Conservation (phyloP, 1,284 basidiomycete genomes). For the Afroboletus lepidellus region DNA sequence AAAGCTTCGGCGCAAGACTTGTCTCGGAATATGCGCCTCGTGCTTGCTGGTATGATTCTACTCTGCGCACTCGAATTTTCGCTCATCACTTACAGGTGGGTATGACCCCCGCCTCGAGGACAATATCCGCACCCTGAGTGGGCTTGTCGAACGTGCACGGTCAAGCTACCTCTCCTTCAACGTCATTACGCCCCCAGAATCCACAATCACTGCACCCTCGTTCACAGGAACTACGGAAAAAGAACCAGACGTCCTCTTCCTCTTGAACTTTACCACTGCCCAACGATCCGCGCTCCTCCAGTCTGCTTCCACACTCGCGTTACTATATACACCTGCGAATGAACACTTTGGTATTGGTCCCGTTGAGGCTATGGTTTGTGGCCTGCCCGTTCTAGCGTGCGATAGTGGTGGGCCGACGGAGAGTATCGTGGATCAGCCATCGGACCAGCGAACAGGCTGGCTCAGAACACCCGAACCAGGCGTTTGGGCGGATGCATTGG, state of each 20-base stretch:
- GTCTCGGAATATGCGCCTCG: slow-evolving; percentile 50
- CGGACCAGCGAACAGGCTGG: slow-evolving; percentile 55
- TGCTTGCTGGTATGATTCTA: slow-evolving; percentile 66
- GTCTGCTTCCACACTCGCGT: slow-evolving; percentile 60
- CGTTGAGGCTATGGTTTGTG: slow-evolving; percentile 92
- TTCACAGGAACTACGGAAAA: slow-evolving; percentile 34
- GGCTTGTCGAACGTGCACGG: slow-evolving; percentile 58
- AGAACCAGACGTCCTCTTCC: slow-evolving; percentile 71
- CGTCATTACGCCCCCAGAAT: slow-evolving; percentile 45
- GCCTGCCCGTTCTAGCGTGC: slow-evolving; percentile 87
- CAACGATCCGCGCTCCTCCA: slow-evolving; percentile 80
- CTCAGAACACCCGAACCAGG: slow-evolving; percentile 59
- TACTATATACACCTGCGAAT: slow-evolving; percentile 93
- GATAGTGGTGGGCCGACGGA: slow-evolving; percentile 92
- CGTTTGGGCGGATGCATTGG: slow-evolving; percentile 69
- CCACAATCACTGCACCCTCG: slow-evolving; percentile 38
- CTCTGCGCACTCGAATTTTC: background rate
- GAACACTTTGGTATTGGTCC: slow-evolving; percentile 99
- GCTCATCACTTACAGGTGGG: slow-evolving; percentile 48
- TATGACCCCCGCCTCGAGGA: slow-evolving; percentile 73
- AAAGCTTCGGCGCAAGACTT: slow-evolving; percentile 15
- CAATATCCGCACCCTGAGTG: slow-evolving; percentile 63
- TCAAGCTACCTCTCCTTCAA: slow-evolving; percentile 51
- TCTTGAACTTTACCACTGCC: slow-evolving; percentile 81
- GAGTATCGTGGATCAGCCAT: slow-evolving; percentile 66